Conservation (phyloP, 139 green algal genomes). For the Axilococcus clingmanii region DNA sequence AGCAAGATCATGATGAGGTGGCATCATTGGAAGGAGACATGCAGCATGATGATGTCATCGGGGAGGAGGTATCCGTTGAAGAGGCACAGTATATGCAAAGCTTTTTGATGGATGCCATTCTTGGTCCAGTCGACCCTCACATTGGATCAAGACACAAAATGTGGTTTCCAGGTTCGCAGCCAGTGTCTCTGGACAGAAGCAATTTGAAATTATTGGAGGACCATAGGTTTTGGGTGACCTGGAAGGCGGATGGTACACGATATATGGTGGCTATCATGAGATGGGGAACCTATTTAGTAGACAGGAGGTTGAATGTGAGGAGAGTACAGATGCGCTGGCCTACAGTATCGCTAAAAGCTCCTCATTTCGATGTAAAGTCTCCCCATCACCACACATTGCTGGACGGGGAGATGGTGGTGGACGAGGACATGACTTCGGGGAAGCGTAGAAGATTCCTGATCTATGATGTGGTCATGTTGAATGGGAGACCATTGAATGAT, state of each 20-base stretch:
- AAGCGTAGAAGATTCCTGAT: conserved; percentile 58
- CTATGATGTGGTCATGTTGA: conserved; percentile 83
- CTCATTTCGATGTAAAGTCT: conserved; percentile 6
- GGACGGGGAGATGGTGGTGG: conserved; percentile 95
- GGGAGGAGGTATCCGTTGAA: conserved; percentile 47
- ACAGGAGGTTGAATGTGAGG: conserved; percentile 60
- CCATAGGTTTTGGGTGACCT: conserved; percentile 75
- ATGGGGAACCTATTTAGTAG: conserved; percentile 79
- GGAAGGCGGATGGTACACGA: conserved; percentile 95
- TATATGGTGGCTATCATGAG: conserved; percentile 81
- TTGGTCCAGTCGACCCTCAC: conserved; percentile 1
- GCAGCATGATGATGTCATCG: conserved; percentile 77
- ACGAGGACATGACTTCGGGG: conserved; percentile 46
- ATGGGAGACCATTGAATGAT: conserved; percentile 30
- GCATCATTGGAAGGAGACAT: conserved; percentile 22
- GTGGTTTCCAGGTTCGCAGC: conserved; percentile 83
- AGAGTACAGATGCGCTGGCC: conserved; percentile 55
- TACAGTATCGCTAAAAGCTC: conserved; percentile 4
- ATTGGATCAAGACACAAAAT: conserved; percentile 1
- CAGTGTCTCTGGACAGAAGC: conserved; percentile 68
- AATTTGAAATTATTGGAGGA: conserved; percentile 58
- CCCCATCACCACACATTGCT: conserved; percentile 57
- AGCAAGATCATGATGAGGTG: conserved; percentile 15
- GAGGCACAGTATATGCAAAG: conserved; percentile 40
- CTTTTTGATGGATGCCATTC: conserved; percentile 16